Evolutionary conservation across 805 yeast species (phyloP), one percentile per base, ranked within the genome.

Genomic region (Spathaspora gorwiae): DNA sequence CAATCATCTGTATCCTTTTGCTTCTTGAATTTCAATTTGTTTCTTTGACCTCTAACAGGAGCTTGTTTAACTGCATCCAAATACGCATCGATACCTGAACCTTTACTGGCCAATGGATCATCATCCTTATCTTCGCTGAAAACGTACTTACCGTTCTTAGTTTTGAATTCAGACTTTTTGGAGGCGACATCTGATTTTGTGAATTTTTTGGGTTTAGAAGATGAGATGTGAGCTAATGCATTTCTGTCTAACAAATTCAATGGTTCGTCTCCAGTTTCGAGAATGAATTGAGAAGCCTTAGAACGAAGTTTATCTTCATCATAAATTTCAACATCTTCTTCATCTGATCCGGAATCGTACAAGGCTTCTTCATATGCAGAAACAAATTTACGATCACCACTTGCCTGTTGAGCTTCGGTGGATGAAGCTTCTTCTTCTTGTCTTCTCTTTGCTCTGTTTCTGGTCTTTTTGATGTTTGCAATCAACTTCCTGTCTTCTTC

Each of bases 291-390:
- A 47, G 32, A 29, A 29, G 32, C 32, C 32, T 29, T 29, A 11
- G 32, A 29, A 29, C 32, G 32, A 29, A 29, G 32, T 6, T 69
- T 79, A 31, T 72, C 80, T 15, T 75, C 83, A 32, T 46, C 49
- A 35, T 43, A 43, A n/a, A 43, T 43, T 6, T 70, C 76, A 12
- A 72, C 81, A 19, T 73, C 79, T 27, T 79, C 85, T 39, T 73
- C 78, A 31, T 80, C 87, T 43, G 84, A 79, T 24, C 68, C 76
- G 7, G 81, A 78, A 44, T 84, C 95, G 65, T 92, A 87, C 38
- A 94, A 70, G 0, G 95, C 97, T 61, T 87, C 94, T 57, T 94
- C 99, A 56, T 87, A 89, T 33, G 95, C 97, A 47, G 95, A 87
- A 64, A 83, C 80, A 57, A 80, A 86, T 55, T 77, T 78, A 56